Evolutionary conservation across 768 basidiomycete species (phyloP).

Genomic region (Xerocomellus intermedius): DNA sequence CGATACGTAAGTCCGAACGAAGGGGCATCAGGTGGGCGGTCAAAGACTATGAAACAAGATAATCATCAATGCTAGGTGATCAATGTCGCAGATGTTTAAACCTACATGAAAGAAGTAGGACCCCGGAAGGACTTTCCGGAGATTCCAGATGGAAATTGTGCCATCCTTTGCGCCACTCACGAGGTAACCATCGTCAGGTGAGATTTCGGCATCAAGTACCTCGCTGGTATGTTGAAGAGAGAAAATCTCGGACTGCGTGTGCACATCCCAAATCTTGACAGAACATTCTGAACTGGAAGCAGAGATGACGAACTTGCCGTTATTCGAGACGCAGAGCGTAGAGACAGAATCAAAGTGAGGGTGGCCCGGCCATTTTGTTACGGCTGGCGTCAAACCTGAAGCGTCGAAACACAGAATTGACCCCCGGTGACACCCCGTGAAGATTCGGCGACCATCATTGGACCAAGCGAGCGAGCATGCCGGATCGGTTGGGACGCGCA

Average conservation of each 20-base stretch:
- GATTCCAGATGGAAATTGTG: slow-evolving; percentile 13
- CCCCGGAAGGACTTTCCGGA: slow-evolving; percentile 6
- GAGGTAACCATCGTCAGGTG: slow-evolving; percentile 13
- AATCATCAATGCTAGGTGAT: neutral
- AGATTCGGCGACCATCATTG: slow-evolving; percentile 15
- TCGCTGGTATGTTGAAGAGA: slow-evolving; percentile 9
- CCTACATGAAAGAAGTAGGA: slow-evolving; percentile 15
- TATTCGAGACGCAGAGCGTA: slow-evolving; percentile 19
- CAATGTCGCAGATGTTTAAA: neutral
- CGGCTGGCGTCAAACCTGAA: neutral
- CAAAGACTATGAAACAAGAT: slow-evolving; percentile 6
- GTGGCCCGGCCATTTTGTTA: slow-evolving; percentile 3
- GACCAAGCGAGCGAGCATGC: slow-evolving; percentile 21
- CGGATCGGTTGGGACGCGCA: neutral
- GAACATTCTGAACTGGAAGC: slow-evolving; percentile 14
- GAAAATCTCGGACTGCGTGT: slow-evolving; percentile 1
- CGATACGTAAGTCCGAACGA: neutral
- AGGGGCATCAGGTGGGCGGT: neutral
- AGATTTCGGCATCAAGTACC: slow-evolving; percentile 13
- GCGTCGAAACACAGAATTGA: slow-evolving; percentile 15
- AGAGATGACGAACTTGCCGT: slow-evolving; percentile 21
- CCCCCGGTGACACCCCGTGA: slow-evolving; percentile 14
- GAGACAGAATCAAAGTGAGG: slow-evolving; percentile 15
- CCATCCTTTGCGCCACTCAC: slow-evolving; percentile 7
- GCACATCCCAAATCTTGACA: slow-evolving; percentile 20